These are phyloP conservation scores for Peronospora tabacina DNA, from an alignment of 352 stramenopile genomes.

Conservation along the genomic window DNA sequence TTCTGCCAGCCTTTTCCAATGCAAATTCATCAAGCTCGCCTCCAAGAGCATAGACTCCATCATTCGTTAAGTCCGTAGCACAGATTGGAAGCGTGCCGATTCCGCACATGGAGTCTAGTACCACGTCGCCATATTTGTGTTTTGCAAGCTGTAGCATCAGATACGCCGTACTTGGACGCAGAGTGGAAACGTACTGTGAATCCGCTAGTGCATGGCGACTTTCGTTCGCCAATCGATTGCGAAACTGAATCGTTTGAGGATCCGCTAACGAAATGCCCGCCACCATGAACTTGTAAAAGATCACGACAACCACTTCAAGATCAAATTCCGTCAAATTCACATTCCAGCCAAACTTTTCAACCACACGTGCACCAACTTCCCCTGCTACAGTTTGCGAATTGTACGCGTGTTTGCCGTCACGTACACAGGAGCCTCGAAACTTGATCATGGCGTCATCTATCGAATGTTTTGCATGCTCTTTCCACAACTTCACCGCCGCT, in stretches of 20 bases:
- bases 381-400: constrained; percentile 57
- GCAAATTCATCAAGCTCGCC: constrained; percentile 55
- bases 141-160: constrained; percentile 64
- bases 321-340: constrained; percentile 62
- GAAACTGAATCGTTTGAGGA: constrained; percentile 48
- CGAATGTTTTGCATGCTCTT: constrained; percentile 25
- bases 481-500: constrained; percentile 51
- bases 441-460: constrained; percentile 27
- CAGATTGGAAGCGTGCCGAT: constrained; percentile 74
- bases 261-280: constrained; percentile 57
- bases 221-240: constrained; percentile 64
- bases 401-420: constrained; percentile 66
- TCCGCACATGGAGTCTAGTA: constrained; percentile 79
- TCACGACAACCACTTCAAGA: constrained; percentile 64
- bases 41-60: constrained; percentile 53
- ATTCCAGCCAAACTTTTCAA: constrained; percentile 52
- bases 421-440: constrained; percentile 73
- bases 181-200: constrained; percentile 64
- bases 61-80: constrained; percentile 37
- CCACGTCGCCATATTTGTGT: constrained; percentile 47
- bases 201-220: constrained; percentile 45
- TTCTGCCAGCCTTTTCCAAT: constrained; percentile 46
- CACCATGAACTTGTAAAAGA: constrained; percentile 66
- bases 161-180: constrained; percentile 68
- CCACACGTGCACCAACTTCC: constrained; percentile 47